A percentile compares a stretch with the other conserved stretches of the same genome.
Evolutionary conservation across 2,329 filamentous ascomycete species (phyloP).

Genomic region (Trichoderma oligosporum): DNA sequence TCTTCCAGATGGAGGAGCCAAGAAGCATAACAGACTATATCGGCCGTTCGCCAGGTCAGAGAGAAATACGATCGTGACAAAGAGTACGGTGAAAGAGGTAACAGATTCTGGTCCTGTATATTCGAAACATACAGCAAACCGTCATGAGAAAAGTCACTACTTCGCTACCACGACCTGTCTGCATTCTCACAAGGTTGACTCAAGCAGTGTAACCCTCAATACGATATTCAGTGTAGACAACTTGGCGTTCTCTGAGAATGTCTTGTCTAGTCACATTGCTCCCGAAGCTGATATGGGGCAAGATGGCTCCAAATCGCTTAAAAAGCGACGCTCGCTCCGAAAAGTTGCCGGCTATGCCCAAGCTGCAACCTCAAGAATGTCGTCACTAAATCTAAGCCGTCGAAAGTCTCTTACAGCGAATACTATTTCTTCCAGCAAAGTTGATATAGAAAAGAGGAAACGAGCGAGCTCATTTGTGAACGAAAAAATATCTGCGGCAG

Average conservation of each 20-base stretch:
- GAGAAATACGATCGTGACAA: neutral
- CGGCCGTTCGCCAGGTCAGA: constrained; percentile 15
- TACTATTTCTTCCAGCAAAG: neutral
- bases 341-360: constrained; percentile 12
- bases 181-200: constrained; percentile 36
- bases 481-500: neutral
- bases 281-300: neutral
- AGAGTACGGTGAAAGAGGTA: neutral
- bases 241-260: constrained; percentile 26
- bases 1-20: neutral
- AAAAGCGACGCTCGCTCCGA: constrained; percentile 13
- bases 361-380: constrained; percentile 13
- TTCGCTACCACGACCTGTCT: constrained; percentile 37
- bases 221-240: constrained; percentile 51
- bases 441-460: neutral
- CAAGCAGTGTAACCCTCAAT: constrained; percentile 47
- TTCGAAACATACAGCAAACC: neutral
- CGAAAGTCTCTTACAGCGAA: constrained; percentile 17
- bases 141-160: constrained; percentile 22
- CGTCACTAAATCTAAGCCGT: constrained; percentile 8
- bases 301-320: neutral
- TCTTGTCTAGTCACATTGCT: neutral
- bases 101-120: neutral
- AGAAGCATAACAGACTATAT: constrained; percentile 8
- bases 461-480: neutral